These are phyloP conservation scores for Nicotiana sylvestris DNA, from an alignment of 257 asterid species.

Conservation along the genomic window DNA sequence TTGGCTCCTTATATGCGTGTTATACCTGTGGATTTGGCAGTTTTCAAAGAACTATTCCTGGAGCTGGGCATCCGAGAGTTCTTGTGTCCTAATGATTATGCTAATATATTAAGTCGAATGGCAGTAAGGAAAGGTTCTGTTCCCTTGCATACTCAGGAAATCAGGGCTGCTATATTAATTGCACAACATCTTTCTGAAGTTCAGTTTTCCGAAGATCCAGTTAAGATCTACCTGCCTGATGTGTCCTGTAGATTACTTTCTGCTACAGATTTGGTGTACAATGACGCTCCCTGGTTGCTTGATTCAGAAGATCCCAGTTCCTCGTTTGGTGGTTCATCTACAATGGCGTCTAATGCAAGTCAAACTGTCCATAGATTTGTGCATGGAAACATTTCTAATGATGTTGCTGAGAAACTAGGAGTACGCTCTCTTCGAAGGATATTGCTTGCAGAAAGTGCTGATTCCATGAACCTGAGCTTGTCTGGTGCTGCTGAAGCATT, in stretches of 20 bases:
- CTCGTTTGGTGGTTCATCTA: conserved; percentile 43
- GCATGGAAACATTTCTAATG: conserved; percentile 90
- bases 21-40: conserved; percentile 88
- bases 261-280: conserved; percentile 68
- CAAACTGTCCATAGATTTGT: conserved; percentile 72
- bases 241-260: conserved; percentile 58
- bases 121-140: conserved; percentile 59
- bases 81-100: conserved; percentile 75
- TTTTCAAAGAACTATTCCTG: conserved; percentile 78
- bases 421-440: conserved; percentile 86
- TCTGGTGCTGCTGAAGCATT: conserved; percentile 99
- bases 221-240: conserved; percentile 78
- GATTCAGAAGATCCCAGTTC: conserved; percentile 60
- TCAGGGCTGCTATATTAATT: conserved; percentile 74
- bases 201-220: conserved; percentile 51
- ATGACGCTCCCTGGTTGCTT: conserved; percentile 98
- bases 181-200: conserved; percentile 90
- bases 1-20: conserved; percentile 94
- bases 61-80: conserved; percentile 79
- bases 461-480: conserved; percentile 90
- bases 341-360: conserved; percentile 44
- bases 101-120: conserved; percentile 69
- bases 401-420: conserved; percentile 96
- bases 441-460: conserved; percentile 94
- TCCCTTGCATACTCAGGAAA: conserved; percentile 78